Evolutionary conservation across 768 basidiomycete species (phyloP).

Genomic region (Strobilomyces echinocephalus): DNA sequence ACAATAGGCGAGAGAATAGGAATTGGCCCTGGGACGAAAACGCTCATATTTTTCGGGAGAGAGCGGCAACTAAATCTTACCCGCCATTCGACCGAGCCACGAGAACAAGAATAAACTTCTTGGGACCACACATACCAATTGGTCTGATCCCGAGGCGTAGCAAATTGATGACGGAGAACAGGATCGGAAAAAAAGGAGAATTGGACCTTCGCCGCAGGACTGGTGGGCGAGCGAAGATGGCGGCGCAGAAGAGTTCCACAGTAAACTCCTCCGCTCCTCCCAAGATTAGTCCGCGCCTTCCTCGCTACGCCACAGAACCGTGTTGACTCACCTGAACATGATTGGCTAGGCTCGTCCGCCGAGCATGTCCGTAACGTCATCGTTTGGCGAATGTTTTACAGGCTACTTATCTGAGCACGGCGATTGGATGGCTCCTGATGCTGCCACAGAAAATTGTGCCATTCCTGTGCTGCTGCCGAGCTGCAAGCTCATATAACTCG

Average conservation of each 20-base stretch:
- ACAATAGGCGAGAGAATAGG: not conserved
- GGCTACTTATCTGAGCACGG: not conserved
- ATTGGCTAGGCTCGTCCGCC: slow-evolving; percentile 2
- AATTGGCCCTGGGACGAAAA: not conserved
- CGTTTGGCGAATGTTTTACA: not conserved
- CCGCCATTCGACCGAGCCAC: not conserved
- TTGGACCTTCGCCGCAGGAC: not conserved
- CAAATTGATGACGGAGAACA: not conserved
- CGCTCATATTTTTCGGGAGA: not conserved
- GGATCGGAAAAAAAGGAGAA: not conserved
- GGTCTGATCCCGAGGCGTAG: not conserved
- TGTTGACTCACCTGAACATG: slow-evolving; percentile 6
- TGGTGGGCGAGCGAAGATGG: not conserved
- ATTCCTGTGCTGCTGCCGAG: not conserved
- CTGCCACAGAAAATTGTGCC: not conserved
- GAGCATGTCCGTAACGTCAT: not conserved
- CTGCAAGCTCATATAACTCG: not conserved
- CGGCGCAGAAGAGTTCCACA: not conserved
- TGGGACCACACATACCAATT: not conserved
- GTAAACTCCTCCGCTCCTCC: not conserved
- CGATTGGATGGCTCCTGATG: not conserved
- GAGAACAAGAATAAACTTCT: not conserved
- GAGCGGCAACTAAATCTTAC: not conserved
- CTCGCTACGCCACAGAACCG: slow-evolving; percentile 22
- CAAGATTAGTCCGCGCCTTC: slow-evolving; percentile 4